Evolutionary conservation across 2,329 filamentous ascomycete species (phyloP).

Genomic region (Penicillium sp.): DNA sequence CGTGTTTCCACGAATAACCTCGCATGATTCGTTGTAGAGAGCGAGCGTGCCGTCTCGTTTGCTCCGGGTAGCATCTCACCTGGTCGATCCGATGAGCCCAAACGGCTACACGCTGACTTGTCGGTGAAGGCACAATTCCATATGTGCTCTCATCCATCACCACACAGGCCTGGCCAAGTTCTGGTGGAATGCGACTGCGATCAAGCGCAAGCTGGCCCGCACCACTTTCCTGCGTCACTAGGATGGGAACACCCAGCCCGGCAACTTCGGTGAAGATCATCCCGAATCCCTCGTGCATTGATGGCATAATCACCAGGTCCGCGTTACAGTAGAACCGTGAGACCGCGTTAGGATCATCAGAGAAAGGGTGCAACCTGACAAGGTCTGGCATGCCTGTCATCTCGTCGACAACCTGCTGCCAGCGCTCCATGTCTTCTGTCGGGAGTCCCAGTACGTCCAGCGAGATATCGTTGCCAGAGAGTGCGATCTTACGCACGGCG

Average conservation of each 20-base stretch:
- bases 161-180: neutral
- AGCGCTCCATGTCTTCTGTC: neutral
- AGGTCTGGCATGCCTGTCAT: neutral
- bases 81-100: slow-evolving; percentile 5
- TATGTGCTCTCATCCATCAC: slow-evolving; percentile 3
- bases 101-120: neutral
- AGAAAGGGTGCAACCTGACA: neutral
- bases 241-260: neutral
- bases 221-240: slow-evolving; percentile 1
- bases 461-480: neutral
- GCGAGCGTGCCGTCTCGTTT: neutral
- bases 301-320: neutral
- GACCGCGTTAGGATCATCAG: neutral
- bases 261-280: slow-evolving; percentile 4
- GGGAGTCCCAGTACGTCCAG: neutral
- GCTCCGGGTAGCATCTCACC: slow-evolving; percentile 1
- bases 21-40: slow-evolving; percentile 2
- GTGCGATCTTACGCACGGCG: slow-evolving; percentile 1
- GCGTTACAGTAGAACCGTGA: neutral
- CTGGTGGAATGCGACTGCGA: neutral
- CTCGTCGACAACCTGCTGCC: neutral
- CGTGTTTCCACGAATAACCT: neutral
- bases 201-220: slow-evolving; percentile 1
- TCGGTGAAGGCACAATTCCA: neutral
- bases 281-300: slow-evolving; percentile 3